Conservation (phyloP, 371 early-diverging fungal species). For the Circinella minor region DNA sequence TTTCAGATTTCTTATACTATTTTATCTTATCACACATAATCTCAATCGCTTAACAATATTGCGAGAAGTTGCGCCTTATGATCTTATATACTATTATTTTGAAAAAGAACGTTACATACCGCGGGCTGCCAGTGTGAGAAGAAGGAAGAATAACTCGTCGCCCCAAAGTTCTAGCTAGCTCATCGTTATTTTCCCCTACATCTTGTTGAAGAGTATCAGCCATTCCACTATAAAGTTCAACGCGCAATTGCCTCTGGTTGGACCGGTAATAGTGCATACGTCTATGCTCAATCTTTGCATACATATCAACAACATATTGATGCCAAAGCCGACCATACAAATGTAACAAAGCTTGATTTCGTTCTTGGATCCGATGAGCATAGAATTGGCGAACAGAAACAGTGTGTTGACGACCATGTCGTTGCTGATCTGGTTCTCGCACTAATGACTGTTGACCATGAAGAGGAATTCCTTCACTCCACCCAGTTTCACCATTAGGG, state of each 20-base stretch:
- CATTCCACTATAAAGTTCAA: conserved; percentile 1
- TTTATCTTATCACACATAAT: too few relatives aligned
- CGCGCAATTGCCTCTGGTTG: neutral
- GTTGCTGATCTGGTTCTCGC: neutral
- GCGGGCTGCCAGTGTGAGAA: neutral
- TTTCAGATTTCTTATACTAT: too few relatives aligned
- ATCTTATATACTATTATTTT: too few relatives aligned
- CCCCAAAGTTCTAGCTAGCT: neutral
- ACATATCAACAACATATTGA: neutral
- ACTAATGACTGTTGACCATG: neutral
- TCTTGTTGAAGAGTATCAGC: too few relatives aligned
- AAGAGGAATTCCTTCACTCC: neutral
- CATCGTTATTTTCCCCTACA: neutral
- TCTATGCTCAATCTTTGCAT: neutral
- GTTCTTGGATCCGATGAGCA: neutral
- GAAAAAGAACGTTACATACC: neutral
- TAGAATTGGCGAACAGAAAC: neutral
- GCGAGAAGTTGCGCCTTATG: too few relatives aligned
- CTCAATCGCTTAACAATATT: too few relatives aligned
- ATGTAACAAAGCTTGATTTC: neutral
- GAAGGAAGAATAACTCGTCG: conserved; percentile 1
- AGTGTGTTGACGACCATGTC: conserved; percentile 2
- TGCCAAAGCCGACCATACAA: neutral
- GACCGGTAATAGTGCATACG: neutral
- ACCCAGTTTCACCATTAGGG: conserved; percentile 12